These are phyloP conservation scores for Penicillium salamii DNA, from an alignment of 495 filamentous ascomycete species.

Conservation along the genomic window DNA sequence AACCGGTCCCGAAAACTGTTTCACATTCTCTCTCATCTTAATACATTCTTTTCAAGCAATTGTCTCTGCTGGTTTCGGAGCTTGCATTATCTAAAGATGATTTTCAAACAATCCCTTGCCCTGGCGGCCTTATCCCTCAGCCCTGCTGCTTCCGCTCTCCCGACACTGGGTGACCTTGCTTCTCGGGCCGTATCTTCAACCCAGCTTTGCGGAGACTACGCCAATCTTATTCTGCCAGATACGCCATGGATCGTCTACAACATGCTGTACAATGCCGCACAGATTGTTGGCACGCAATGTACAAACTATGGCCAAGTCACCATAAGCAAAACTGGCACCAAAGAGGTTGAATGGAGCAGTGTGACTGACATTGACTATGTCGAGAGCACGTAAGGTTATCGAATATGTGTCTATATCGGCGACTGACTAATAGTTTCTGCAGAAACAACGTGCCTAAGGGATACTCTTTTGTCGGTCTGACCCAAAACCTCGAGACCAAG, in stretches of 20 bases:
- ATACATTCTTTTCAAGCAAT: too few relatives aligned
- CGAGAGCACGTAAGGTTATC: conserved; percentile 16
- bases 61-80: too few relatives aligned
- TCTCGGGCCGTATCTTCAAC: background rate
- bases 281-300: conserved; percentile 25
- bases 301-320: conserved; percentile 30
- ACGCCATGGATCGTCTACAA: conserved; percentile 40
- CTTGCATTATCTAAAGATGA: too few relatives aligned
- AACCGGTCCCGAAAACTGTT: too few relatives aligned
- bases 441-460: conserved; percentile 36
- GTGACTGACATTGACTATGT: conserved; percentile 25
- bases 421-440: background rate
- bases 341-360: conserved; percentile 27
- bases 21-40: too few relatives aligned
- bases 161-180: too few relatives aligned
- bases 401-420: background rate
- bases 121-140: too few relatives aligned
- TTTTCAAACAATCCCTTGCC: too few relatives aligned
- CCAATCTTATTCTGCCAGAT: conserved; percentile 26
- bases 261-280: conserved; percentile 34
- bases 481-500: conserved; percentile 30
- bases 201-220: conserved; percentile 27
- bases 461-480: conserved; percentile 39
- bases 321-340: conserved; percentile 14
- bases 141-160: too few relatives aligned